Evolutionary conservation across 208 protist species (phyloP).

Genomic region (Acanthamoeba healyi): DNA sequence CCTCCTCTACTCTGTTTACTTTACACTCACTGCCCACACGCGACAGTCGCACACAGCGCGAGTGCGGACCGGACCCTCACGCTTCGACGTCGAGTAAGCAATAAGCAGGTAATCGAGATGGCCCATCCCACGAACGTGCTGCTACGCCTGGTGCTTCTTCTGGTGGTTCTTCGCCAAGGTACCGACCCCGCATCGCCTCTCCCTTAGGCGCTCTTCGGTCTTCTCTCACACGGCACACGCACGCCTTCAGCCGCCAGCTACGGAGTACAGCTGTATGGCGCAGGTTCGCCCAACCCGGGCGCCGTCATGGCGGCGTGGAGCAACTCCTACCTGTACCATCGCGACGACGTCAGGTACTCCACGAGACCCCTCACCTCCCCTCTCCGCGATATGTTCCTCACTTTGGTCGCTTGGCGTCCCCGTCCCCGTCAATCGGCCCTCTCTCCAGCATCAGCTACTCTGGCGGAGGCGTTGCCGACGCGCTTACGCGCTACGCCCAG

Average conservation of each 20-base stretch:
- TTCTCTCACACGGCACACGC: too few species aligned
- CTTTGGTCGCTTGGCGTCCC: neutral
- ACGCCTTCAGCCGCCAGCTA: neutral
- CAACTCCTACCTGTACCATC: neutral
- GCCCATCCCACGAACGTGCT: too few species aligned
- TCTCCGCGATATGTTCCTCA: neutral
- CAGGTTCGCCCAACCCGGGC: neutral
- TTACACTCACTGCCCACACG: too few species aligned
- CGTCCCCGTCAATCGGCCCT: neutral
- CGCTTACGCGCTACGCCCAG: neutral
- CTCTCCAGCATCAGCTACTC: neutral
- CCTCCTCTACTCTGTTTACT: too few species aligned
- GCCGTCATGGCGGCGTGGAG: neutral
- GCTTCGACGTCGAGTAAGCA: too few species aligned
- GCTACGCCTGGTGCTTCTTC: neutral
- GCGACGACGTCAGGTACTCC: constrained; percentile 20
- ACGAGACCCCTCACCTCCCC: neutral
- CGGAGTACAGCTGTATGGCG: neutral
- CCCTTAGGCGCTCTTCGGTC: neutral
- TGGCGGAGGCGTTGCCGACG: neutral
- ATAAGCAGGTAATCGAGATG: too few species aligned
- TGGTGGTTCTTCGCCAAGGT: neutral
- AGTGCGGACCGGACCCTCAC: too few species aligned
- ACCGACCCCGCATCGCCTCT: too few species aligned
- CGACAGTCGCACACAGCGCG: too few species aligned